Evolutionary conservation across 2,329 filamentous ascomycete species (phyloP).

Genomic region (Colletotrichum lentis): DNA sequence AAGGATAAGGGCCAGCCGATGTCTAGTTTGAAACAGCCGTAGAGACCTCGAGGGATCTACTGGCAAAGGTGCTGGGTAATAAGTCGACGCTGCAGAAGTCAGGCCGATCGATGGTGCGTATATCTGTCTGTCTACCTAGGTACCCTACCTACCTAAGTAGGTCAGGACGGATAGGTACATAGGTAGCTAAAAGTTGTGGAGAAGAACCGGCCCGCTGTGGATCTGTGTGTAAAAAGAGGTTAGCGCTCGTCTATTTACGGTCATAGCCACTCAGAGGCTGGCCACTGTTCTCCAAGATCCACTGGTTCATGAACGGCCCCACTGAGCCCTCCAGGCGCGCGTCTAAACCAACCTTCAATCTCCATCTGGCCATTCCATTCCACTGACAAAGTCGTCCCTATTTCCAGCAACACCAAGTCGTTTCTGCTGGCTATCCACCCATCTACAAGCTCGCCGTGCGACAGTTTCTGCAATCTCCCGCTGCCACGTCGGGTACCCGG

Average conservation of each 20-base stretch:
- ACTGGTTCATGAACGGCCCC: slow-evolving; percentile 12
- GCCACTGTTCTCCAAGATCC: not conserved
- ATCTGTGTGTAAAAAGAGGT: not conserved
- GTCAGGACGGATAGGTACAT: no score
- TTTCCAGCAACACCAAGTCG: not conserved
- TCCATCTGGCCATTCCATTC: slow-evolving; percentile 4
- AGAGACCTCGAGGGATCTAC: not conserved
- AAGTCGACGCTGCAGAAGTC: not conserved
- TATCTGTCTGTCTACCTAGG: not conserved
- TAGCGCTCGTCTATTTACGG: slow-evolving; percentile 33
- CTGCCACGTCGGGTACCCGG: not conserved
- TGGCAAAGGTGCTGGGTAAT: not conserved
- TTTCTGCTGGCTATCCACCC: not conserved
- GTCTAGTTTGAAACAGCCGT: no score
- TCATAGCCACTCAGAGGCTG: slow-evolving; percentile 26
- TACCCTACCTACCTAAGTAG: no score
- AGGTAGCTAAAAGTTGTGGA: not conserved
- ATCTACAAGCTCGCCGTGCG: not conserved
- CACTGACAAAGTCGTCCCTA: not conserved
- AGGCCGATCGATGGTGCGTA: no score
- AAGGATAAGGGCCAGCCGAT: not conserved
- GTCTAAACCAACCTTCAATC: slow-evolving; percentile 36
- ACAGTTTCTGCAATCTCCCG: not conserved
- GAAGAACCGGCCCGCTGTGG: slow-evolving; percentile 32
- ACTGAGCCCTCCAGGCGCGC: slow-evolving; percentile 34